These are phyloP conservation scores for Claviceps sp. DNA, from an alignment of 2,329 filamentous ascomycete species.

Conservation along the genomic window DNA sequence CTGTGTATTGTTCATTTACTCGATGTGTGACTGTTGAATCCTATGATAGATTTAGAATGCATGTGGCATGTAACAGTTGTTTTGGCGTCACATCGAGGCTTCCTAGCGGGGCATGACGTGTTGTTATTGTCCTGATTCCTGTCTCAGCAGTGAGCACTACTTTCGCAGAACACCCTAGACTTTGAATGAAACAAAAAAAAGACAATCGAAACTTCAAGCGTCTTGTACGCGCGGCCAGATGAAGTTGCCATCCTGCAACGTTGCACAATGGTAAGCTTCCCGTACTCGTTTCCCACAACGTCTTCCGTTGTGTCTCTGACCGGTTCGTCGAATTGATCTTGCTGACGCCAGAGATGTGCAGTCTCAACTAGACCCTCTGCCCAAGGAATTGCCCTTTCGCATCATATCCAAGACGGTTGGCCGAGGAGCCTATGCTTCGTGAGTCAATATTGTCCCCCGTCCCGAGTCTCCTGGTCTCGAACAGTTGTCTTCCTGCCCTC, in stretches of 20 bases:
- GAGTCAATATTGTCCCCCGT: conserved; percentile 16
- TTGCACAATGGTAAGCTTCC: not conserved
- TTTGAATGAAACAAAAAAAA: not conserved
- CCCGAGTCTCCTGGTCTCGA: not conserved
- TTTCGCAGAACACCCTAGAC: not conserved
- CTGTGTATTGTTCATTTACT: not conserved
- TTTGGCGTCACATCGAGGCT: not conserved
- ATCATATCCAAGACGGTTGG: conserved; percentile 95
- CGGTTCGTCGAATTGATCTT: conserved; percentile 15
- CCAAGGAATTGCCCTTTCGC: conserved; percentile 75
- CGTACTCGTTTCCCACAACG: not conserved
- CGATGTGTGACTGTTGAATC: not conserved
- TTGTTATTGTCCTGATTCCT: not conserved
- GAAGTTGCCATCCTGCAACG: not conserved
- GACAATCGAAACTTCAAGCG: too few species aligned
- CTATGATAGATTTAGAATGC: not conserved
- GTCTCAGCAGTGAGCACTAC: not conserved
- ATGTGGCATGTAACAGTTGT: not conserved
- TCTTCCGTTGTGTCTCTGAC: not conserved
- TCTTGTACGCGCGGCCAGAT: not conserved
- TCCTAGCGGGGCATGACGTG: not conserved
- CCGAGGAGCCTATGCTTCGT: conserved; percentile 95
- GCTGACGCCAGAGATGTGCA: conserved; percentile 20
- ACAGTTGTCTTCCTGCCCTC: not conserved
- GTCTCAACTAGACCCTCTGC: conserved; percentile 82